A percentile compares a stretch with the other conserved stretches of the same genome.
Evolutionary conservation across 169 alveolate genomes (phyloP).

Genomic region (Plasmodium vinckei): DNA sequence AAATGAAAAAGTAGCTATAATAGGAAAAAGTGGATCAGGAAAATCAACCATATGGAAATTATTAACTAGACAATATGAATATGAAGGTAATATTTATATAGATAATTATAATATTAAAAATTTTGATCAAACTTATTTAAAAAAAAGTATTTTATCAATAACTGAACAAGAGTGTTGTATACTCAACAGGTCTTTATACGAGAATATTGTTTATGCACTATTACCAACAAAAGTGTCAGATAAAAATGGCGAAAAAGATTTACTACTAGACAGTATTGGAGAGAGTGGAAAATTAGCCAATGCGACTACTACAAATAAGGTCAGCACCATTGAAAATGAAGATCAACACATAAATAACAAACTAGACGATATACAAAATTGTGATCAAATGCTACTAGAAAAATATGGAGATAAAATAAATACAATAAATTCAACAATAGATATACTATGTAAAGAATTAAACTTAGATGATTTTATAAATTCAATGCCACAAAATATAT

Average conservation of each 20-base stretch:
- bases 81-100: constrained; percentile 49
- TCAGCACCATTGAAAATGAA: not conserved
- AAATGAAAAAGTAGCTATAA: constrained; percentile 84
- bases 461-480: constrained; percentile 35
- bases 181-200: constrained; percentile 55
- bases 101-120: constrained; percentile 32
- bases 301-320: not conserved
- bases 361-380: not conserved
- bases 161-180: constrained; percentile 61
- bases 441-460: constrained; percentile 38
- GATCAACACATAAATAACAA: too few relatives aligned
- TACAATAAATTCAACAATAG: constrained; percentile 31
- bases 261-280: not conserved
- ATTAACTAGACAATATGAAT: constrained; percentile 30
- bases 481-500: constrained; percentile 35
- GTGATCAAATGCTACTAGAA: constrained; percentile 4
- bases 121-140: constrained; percentile 26
- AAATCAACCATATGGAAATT: constrained; percentile 82
- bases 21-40: constrained; percentile 87
- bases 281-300: too few relatives aligned
- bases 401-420: constrained; percentile 22
- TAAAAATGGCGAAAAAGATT: not conserved
- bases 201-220: constrained; percentile 37
- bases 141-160: constrained; percentile 42
- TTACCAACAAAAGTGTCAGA: constrained; percentile 10